Evolutionary conservation across 352 stramenopile genomes (phyloP), one percentile per base, ranked within the genome.

Genomic region (Pythium brachiatum): DNA sequence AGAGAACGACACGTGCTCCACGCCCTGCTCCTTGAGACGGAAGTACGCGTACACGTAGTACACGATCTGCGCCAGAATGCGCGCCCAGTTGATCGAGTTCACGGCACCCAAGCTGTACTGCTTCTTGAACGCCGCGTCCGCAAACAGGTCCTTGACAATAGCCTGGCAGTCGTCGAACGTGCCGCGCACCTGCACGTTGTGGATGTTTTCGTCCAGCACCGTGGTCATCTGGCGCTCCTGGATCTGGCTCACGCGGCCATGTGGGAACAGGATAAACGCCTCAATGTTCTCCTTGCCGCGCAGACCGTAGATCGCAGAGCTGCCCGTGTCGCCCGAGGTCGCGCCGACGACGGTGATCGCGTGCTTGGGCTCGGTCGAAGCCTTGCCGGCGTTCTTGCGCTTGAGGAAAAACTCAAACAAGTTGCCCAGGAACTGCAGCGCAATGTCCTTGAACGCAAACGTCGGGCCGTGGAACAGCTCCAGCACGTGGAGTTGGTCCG

Each of bases 31-130:
- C 55, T 76, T 86, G 47, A 78, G 76, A 57, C 94, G 87, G 39
- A 99, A 90, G 79, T 99, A 99, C 52, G 94, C 95, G 82, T 97
- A 99, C 65, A 99, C 98, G 79, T 99, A 99, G 80, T 99, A 99
- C 9, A 98, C 98, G 41, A 98, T 99, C 85, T 99, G 97, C 20
- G 97, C 97, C 54, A 99, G 81, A 50, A 99, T 98, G 62, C 97
- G 91, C n/a, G 96, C 97, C 91, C 96, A 99, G 78, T 99, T 99
- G 76, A 99, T 99, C 23, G 93, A 99, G 82, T 99, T 99, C 36
- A 99, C 96, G 13, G 97, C 97, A n/a, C 96, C 97, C 9, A 99
- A 75, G 57, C 97, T 92, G 65, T 92, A 90, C 66, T 84, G 64
- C 31, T 95, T 81, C 58, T 98, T 96, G 75, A 99, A 99, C 5